Percentiles rank a stretch among this genome's conserved stretches.
phyloP scores from a whole-genome alignment of 2,329 filamentous ascomycete genomes.

The Pestalotiopsis sp. region DNA sequence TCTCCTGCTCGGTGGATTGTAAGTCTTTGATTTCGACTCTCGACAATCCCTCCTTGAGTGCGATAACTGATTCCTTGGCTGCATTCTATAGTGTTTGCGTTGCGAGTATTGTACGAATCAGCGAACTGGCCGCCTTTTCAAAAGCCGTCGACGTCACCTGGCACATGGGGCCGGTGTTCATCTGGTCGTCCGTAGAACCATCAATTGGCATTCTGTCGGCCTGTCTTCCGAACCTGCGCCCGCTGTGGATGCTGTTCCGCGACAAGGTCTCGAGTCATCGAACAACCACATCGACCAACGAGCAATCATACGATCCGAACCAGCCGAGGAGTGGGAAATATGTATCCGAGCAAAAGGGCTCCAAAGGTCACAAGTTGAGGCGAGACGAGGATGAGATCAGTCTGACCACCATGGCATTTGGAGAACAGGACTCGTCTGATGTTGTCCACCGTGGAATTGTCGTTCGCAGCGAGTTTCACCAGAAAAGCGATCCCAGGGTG shows the following conservation, averaged over 20 bases:
- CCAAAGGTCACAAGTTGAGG: background rate
- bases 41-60: background rate
- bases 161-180: slow-evolving; percentile 3
- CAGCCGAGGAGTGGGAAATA: background rate
- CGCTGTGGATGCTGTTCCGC: background rate
- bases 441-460: background rate
- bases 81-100: background rate
- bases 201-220: background rate
- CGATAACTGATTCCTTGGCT: too few relatives aligned
- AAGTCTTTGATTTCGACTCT: background rate
- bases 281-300: background rate
- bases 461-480: background rate
- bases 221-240: background rate
- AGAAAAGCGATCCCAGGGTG: background rate
- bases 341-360: background rate
- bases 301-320: background rate
- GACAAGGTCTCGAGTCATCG: background rate
- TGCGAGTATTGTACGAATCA: background rate
- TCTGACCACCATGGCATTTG: background rate
- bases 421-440: background rate
- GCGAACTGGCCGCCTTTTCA: background rate
- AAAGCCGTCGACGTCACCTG: background rate
- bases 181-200: slow-evolving; percentile 1
- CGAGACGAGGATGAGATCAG: background rate
- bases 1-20: background rate